Evolutionary conservation across 2,329 filamentous ascomycete genomes (phyloP), one percentile per base, ranked within the genome.

Genomic region (Colletotrichum sublineola): DNA sequence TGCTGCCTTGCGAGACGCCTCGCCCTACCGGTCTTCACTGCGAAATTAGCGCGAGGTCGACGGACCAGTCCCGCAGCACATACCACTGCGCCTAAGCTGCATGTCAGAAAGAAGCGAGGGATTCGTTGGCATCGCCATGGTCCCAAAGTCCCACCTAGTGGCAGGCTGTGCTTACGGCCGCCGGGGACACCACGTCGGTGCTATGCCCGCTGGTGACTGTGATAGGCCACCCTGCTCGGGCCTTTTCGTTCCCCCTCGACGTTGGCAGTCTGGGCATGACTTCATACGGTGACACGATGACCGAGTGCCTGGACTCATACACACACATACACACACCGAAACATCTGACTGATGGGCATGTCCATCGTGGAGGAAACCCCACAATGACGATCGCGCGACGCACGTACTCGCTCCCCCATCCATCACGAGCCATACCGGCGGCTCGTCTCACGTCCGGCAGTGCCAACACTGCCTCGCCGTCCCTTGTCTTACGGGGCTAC

Each of bases 91-190:
- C 31, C 24, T 38, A 33, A 61, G 66, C 53, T 61, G 66, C 70
- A 65, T 70, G 70, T 73, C 66, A 69, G 70, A 64, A 36, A 36
- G 66, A 65, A 68, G 53, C 52, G 58, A 68, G 65, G 46, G 40
- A 53, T 38, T 40, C 40, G 66, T 48, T 70, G 66, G 66, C 61
- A 61, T 40, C 36, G 40, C 60, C 42, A 40, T 31, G 46, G 58
- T 24, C 42, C 53, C 53, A 68, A 69, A 44, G 53, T 72, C 42
- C 69, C 69, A 55, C 61, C 60, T 38, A 42, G 65, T 69, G 69
- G 71, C n/a, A 48, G 67, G 71, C 71, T 67, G 67, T 73, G 71
- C 71, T 73, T 61, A 73, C 50, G 38, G 61, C 65, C 33, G 29
- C 63, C 53, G 7, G 31, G 50, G 56, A 24, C 52, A 29, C 48